These are phyloP conservation scores for Rhizopus stolonifer DNA, from an alignment of 371 early-diverging fungal species.

Conservation along the genomic window DNA sequence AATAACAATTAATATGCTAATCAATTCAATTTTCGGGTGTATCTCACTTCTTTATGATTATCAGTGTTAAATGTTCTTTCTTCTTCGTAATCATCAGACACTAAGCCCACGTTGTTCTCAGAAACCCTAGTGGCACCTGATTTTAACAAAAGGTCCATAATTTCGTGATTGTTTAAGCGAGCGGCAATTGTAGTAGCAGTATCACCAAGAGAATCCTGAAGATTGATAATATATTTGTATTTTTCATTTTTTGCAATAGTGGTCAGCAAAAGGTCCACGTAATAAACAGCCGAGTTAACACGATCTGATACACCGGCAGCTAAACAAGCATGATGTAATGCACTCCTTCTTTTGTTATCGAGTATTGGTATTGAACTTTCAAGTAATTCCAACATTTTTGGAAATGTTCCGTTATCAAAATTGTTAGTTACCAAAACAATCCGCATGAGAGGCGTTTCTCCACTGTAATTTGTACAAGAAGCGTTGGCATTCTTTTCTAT, in stretches of 20 bases:
- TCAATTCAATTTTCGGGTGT: background rate
- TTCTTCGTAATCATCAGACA: slow-evolving; percentile 60
- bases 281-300: slow-evolving; percentile 67
- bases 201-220: slow-evolving; percentile 81
- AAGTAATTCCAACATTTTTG: slow-evolving; percentile 69
- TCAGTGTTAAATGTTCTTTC: background rate
- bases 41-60: background rate
- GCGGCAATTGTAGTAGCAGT: slow-evolving; percentile 91
- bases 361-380: slow-evolving; percentile 59
- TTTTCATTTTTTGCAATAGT: slow-evolving; percentile 30
- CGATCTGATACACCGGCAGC: slow-evolving; percentile 64
- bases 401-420: slow-evolving; percentile 79
- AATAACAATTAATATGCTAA: background rate
- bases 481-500: slow-evolving; percentile 69
- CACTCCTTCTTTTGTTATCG: slow-evolving; percentile 74
- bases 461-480: slow-evolving; percentile 60
- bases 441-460: slow-evolving; percentile 86
- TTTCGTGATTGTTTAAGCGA: slow-evolving; percentile 60
- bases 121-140: slow-evolving; percentile 77
- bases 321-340: slow-evolving; percentile 86
- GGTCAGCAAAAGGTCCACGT: slow-evolving; percentile 67
- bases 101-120: slow-evolving; percentile 73
- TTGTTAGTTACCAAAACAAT: slow-evolving; percentile 83
- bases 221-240: slow-evolving; percentile 60
- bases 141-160: slow-evolving; percentile 71